Conservation (phyloP, 139 green algal species). For the Zygnema circumcarinatum region DNA sequence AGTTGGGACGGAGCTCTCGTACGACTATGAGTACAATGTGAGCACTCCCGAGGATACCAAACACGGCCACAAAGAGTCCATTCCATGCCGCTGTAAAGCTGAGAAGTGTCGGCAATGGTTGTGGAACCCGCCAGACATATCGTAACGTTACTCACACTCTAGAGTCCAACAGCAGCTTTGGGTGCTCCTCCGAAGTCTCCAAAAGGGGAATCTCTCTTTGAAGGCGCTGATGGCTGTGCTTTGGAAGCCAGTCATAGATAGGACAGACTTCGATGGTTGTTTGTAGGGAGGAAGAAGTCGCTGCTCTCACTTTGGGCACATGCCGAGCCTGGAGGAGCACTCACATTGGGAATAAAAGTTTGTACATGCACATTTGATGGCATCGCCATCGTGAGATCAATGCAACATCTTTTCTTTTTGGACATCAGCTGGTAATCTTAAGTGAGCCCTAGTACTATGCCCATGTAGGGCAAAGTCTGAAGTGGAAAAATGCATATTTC, state of each 20-base stretch:
- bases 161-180: too few relatives aligned
- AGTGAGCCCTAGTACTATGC: too few relatives aligned
- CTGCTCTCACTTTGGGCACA: neutral
- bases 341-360: too few relatives aligned
- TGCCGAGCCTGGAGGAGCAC: too few relatives aligned
- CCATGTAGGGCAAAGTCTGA: too few relatives aligned
- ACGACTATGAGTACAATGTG: constrained; percentile 23
- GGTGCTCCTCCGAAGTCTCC: too few relatives aligned
- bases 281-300: neutral
- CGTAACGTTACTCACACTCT: neutral
- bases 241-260: neutral
- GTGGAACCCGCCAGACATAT: neutral
- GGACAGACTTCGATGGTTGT: neutral
- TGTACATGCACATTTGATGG: too few relatives aligned
- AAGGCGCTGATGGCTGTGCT: neutral
- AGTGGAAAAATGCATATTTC: too few relatives aligned
- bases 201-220: too few relatives aligned
- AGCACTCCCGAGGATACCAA: neutral
- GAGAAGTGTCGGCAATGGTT: constrained; percentile 6
- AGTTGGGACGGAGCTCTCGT: constrained; percentile 27
- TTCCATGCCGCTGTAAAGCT: neutral
- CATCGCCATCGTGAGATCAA: too few relatives aligned
- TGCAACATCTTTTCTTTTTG: too few relatives aligned
- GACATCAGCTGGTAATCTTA: too few relatives aligned
- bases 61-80: neutral